Percentiles rank a stretch among this genome's conserved stretches.
These are phyloP conservation scores for Hyaloscypha hepaticicola DNA, from an alignment of 495 filamentous ascomycete species.

Conservation along the genomic window DNA sequence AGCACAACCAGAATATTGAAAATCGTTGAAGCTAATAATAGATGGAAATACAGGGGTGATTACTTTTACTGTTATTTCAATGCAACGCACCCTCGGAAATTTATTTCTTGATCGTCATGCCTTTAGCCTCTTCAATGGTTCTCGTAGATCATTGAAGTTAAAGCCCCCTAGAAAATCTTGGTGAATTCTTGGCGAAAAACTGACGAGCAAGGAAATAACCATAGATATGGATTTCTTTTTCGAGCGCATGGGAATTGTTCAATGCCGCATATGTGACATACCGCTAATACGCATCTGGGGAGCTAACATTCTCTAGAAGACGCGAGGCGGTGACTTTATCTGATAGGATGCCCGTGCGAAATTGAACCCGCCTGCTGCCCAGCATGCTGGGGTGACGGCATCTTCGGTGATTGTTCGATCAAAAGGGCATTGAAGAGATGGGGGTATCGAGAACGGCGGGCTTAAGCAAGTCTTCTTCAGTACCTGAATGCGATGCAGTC, in stretches of 20 bases:
- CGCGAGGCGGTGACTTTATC: neutral
- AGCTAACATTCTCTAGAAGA: no score
- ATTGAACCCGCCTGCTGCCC: neutral
- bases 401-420: conserved; percentile 18
- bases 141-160: neutral
- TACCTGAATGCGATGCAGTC: neutral
- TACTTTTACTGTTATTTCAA: neutral
- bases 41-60: neutral
- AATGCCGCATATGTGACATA: conserved; percentile 3
- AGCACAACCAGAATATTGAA: neutral
- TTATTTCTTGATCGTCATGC: neutral
- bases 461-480: neutral
- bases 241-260: conserved; percentile 10
- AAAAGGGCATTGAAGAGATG: neutral
- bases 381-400: conserved; percentile 16
- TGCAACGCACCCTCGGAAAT: neutral
- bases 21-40: neutral
- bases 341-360: conserved; percentile 3
- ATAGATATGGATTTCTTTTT: conserved; percentile 9
- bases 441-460: neutral
- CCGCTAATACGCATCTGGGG: neutral
- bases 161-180: neutral
- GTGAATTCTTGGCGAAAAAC: no score
- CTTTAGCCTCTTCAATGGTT: neutral
- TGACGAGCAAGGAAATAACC: neutral